A percentile compares a stretch with the other conserved stretches of the same genome.
Evolutionary conservation across 169 alveolate genomes (phyloP).

Genomic region (Neospora caninum): DNA sequence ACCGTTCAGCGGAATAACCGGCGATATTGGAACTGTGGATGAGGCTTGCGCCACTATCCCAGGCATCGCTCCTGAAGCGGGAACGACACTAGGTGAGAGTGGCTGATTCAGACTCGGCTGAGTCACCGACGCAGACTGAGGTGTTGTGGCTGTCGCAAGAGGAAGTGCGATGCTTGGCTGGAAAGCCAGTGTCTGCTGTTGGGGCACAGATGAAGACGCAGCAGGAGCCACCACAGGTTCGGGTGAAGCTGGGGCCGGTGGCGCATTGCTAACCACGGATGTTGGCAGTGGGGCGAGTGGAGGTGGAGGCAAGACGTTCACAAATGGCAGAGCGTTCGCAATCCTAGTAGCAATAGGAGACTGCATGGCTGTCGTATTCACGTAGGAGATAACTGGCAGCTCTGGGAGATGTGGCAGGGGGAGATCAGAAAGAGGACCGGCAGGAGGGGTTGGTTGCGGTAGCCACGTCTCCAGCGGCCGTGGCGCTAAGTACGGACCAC

Average conservation of each 20-base stretch:
- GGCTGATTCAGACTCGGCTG: too few species aligned
- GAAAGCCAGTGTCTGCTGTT: too few species aligned
- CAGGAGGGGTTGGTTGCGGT: not conserved
- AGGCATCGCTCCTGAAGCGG: too few species aligned
- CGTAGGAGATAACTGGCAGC: not conserved
- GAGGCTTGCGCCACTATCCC: too few species aligned
- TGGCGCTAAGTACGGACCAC: not conserved
- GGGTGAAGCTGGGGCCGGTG: not conserved
- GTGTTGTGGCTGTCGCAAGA: too few species aligned
- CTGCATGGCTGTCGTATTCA: not conserved
- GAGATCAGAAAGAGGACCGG: not conserved
- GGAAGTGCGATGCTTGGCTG: too few species aligned
- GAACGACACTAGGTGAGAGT: too few species aligned
- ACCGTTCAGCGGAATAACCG: too few species aligned
- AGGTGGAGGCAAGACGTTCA: not conserved
- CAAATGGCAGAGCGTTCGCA: not conserved
- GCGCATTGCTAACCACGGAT: not conserved
- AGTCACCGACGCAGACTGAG: too few species aligned
- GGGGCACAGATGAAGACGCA: too few species aligned
- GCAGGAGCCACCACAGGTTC: not conserved
- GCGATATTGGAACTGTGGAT: too few species aligned
- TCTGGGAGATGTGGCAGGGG: conserved; percentile 20
- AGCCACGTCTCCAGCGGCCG: not conserved
- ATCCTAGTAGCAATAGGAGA: not conserved
- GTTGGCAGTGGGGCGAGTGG: not conserved